A percentile compares a stretch with the other conserved stretches of the same genome.
These are phyloP conservation scores for Suillus placidus DNA, from an alignment of 768 basidiomycete genomes.

Conservation along the genomic window DNA sequence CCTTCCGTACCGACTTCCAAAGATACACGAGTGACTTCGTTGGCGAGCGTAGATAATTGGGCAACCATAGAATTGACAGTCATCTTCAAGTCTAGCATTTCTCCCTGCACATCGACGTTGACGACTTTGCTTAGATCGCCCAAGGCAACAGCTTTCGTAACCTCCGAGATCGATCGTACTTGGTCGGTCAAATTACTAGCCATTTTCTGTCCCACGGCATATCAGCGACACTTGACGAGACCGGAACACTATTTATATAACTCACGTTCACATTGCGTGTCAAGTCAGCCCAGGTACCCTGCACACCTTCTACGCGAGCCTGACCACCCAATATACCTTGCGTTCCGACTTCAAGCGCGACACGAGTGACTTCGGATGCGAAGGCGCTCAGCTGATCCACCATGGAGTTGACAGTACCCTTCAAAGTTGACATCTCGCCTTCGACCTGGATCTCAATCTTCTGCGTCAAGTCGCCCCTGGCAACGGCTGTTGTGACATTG, in stretches of 20 bases:
- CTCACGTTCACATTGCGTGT: slow-evolving; percentile 86
- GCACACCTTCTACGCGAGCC: slow-evolving; percentile 86
- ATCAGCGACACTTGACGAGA: background rate
- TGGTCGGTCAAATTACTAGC: slow-evolving; percentile 83
- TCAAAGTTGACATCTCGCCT: slow-evolving; percentile 85
- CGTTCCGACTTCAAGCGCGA: slow-evolving; percentile 89
- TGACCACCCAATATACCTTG: slow-evolving; percentile 91
- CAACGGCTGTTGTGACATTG: slow-evolving; percentile 86
- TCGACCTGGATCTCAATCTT: slow-evolving; percentile 92
- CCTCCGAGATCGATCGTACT: slow-evolving; percentile 90
- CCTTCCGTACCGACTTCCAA: slow-evolving; percentile 93
- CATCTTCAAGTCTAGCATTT: slow-evolving; percentile 86
- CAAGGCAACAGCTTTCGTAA: slow-evolving; percentile 74
- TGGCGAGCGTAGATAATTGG: slow-evolving; percentile 71
- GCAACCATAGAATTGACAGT: slow-evolving; percentile 81
- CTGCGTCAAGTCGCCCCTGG: slow-evolving; percentile 87
- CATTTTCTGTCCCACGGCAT: slow-evolving; percentile 65
- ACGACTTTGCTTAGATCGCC: slow-evolving; percentile 86
- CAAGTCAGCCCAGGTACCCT: slow-evolving; percentile 92
- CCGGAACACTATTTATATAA: background rate
- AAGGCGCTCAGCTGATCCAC: slow-evolving; percentile 88
- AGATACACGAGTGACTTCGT: slow-evolving; percentile 88
- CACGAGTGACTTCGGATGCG: slow-evolving; percentile 79
- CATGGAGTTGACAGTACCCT: slow-evolving; percentile 91
- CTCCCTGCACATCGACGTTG: slow-evolving; percentile 91